phyloP scores from a whole-genome alignment of 495 filamentous ascomycete species.

The Xylaria venustula region DNA sequence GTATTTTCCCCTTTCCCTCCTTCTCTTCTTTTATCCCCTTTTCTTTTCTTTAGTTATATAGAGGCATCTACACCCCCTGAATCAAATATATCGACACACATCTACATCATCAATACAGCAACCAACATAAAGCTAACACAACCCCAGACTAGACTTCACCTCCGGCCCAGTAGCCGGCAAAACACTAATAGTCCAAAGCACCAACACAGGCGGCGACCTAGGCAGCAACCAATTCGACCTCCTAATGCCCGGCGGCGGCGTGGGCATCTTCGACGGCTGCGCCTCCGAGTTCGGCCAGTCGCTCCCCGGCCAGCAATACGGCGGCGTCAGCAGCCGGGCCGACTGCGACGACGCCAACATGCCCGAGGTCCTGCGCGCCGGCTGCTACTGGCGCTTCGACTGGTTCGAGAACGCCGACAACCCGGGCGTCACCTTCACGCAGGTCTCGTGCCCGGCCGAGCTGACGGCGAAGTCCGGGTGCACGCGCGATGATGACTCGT shows the following conservation, averaged over 20 bases:
- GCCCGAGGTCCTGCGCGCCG: slow-evolving; percentile 48
- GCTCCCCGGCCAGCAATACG: slow-evolving; percentile 55
- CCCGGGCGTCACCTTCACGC: slow-evolving; percentile 49
- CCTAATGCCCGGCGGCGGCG: slow-evolving; percentile 58
- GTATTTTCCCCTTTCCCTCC: not conserved
- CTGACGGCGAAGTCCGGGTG: slow-evolving; percentile 54
- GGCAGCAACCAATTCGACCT: slow-evolving; percentile 58
- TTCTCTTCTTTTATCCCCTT: too few relatives aligned
- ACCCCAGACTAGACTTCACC: slow-evolving; percentile 33
- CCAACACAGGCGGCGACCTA: slow-evolving; percentile 60
- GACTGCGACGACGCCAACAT: slow-evolving; percentile 45
- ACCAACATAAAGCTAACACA: slow-evolving; percentile 14
- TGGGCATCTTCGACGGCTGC: slow-evolving; percentile 57
- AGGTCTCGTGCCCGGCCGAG: slow-evolving; percentile 55
- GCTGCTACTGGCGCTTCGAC: slow-evolving; percentile 60
- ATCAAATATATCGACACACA: too few relatives aligned
- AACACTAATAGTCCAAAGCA: slow-evolving; percentile 61
- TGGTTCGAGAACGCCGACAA: slow-evolving; percentile 59
- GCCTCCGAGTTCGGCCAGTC: slow-evolving; percentile 47
- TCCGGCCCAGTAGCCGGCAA: slow-evolving; percentile 49
- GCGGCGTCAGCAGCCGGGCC: slow-evolving; percentile 48
- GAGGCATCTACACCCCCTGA: too few relatives aligned
- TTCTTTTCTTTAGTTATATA: not conserved
- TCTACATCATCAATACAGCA: too few relatives aligned
- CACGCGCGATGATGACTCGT: slow-evolving; percentile 30